phyloP scores from a whole-genome alignment of 495 filamentous ascomycete genomes.

The Neurospora sp. region DNA sequence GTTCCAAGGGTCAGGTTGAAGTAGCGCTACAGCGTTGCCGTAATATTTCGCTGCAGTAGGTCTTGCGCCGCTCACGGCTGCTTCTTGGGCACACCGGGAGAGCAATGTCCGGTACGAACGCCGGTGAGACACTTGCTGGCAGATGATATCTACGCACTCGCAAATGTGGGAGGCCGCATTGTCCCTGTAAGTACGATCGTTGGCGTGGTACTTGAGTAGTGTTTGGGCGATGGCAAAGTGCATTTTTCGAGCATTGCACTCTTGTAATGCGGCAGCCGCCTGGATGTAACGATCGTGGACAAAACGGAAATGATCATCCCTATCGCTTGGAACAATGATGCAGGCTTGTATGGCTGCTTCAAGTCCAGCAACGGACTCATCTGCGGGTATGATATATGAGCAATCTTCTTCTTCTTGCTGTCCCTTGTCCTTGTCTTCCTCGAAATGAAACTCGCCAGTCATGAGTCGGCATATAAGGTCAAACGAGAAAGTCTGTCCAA shows the following conservation, averaged over 20 bases:
- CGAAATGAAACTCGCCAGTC: conserved; percentile 52
- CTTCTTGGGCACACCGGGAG: conserved; percentile 63
- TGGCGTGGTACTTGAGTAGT: conserved; percentile 57
- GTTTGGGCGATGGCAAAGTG: conserved; percentile 77
- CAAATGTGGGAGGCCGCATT: conserved; percentile 68
- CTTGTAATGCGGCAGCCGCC: conserved; percentile 58
- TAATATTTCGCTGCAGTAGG: conserved; percentile 73
- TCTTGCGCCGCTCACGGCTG: conserved; percentile 68
- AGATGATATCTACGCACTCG: conserved; percentile 62
- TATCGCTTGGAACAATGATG: conserved; percentile 61
- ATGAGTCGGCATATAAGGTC: conserved; percentile 67
- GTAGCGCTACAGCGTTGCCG: conserved; percentile 59
- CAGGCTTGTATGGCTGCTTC: conserved; percentile 68
- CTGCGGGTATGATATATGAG: conserved; percentile 22
- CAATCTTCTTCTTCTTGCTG: conserved; percentile 9
- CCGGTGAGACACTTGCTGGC: conserved; percentile 45
- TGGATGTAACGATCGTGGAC: conserved; percentile 75
- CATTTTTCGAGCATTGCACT: conserved; percentile 67
- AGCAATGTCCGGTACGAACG: conserved; percentile 61
- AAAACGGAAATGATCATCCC: conserved; percentile 69
- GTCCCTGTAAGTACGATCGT: conserved; percentile 49
- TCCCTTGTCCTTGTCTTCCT: conserved; percentile 26
- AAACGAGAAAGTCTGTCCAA: conserved; percentile 75
- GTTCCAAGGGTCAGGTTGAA: conserved; percentile 71
- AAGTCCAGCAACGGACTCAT: conserved; percentile 62